A percentile compares a stretch with the other conserved stretches of the same genome.
Conservation (phyloP, 257 asterid species). For the Nicotiana tomentosiformis region DNA sequence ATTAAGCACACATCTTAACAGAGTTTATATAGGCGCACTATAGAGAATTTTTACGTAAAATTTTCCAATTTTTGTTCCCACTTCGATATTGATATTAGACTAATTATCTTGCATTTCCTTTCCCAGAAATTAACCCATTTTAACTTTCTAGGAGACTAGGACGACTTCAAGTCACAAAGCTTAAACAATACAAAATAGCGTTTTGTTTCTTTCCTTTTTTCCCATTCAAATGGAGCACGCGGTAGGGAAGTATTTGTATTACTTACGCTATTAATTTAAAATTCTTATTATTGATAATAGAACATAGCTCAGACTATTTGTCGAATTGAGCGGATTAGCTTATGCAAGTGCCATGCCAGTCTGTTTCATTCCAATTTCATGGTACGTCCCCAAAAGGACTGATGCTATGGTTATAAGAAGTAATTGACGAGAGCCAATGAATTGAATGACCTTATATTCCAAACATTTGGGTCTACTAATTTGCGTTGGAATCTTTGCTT, state of each 20-base stretch:
- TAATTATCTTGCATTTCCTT: not conserved
- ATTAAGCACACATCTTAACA: not conserved
- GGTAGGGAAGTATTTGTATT: not conserved
- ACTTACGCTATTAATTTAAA: not conserved
- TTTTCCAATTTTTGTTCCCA: not conserved
- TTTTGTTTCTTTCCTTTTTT: not conserved
- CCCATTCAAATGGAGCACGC: not conserved
- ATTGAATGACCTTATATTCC: not conserved
- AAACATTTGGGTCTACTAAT: not conserved
- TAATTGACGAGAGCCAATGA: not conserved
- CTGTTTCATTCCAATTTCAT: not conserved
- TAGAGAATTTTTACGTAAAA: not conserved
- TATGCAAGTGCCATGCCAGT: not conserved
- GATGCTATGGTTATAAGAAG: not conserved
- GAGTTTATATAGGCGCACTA: not conserved
- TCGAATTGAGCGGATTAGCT: not conserved
- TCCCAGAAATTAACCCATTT: not conserved
- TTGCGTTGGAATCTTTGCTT: not conserved
- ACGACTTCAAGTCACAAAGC: not conserved
- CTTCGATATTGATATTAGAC: not conserved
- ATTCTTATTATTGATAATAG: not conserved
- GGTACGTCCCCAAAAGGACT: not conserved
- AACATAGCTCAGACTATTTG: not conserved
- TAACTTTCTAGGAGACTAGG: not conserved
- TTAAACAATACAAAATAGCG: not conserved